Evolutionary conservation across 176 grass and related monocot genomes (phyloP), one percentile per base, ranked within the genome.

Genomic region (Zoysia japonica): DNA sequence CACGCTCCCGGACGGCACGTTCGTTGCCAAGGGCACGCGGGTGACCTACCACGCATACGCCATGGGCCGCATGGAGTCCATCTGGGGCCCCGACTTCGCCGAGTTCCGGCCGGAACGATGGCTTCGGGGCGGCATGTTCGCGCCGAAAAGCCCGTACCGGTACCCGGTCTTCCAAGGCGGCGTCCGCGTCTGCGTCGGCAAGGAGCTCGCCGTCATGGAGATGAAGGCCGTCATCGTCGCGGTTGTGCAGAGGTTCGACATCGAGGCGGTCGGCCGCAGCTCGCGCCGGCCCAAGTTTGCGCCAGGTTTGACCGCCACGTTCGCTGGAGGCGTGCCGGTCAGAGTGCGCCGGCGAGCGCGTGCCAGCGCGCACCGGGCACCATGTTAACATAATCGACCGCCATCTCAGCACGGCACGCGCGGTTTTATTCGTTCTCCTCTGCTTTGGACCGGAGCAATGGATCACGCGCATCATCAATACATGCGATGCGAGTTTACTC

Each of bases 141-240:
- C 49, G 68, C 73, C 85, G 6, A 83, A 92, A 77, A 94, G 89
- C 83, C 89, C 91, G 52, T 97, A 86, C 88, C 72, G 87, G 3
- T 92, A 92, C 89, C 91, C 94, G 2, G 91, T 97, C 38, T 97
- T 97, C 86, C 94, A 97, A 13, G 94, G 84, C 56, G 91, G 94
- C 63, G 78, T 88, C 72, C 88, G 94, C 38, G 90, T 90, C 48
- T 97, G 94, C 51, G 20, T 94, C 42, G 94, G 94, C 64, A 97
- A 91, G 76, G 94, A 97, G 46, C 84, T 97, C 50, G 91, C 94
- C 49, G 45, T 93, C 82, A 92, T 90, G 86, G 86, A 97, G 85
- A 97, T 97, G 91, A 94, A 97, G 88, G 72, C 89, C 2, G 90
- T 84, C 75, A 77, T 88, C 57, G 89, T 85, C 19, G 80, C 84